Percentiles rank a stretch among this genome's conserved stretches.
Evolutionary conservation across 2,329 filamentous ascomycete species (phyloP).

Genomic region (Claviceps sp.): DNA sequence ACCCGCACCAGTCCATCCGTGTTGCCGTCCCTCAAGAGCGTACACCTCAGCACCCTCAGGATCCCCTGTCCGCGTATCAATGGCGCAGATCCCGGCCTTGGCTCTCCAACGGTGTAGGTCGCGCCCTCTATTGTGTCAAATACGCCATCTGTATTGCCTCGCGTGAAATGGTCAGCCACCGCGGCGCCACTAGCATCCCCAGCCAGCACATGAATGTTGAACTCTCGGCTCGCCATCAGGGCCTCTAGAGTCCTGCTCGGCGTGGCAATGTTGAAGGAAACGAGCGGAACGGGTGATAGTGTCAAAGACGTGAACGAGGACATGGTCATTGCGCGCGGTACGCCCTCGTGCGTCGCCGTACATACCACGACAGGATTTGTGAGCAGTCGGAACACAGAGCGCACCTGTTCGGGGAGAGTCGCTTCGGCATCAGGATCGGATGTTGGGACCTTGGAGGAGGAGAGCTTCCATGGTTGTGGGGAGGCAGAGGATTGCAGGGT

Average conservation of each 20-base stretch:
- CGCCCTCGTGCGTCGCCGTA: slow-evolving; percentile 27
- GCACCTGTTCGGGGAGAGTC: slow-evolving; percentile 33
- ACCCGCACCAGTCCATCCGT: slow-evolving; percentile 30
- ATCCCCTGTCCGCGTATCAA: slow-evolving; percentile 37
- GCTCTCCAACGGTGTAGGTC: slow-evolving; percentile 8
- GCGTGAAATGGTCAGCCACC: slow-evolving; percentile 38
- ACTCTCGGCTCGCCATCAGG: slow-evolving; percentile 27
- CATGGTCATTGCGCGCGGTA: slow-evolving; percentile 41
- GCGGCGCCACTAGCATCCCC: slow-evolving; percentile 32
- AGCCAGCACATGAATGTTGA: slow-evolving; percentile 42
- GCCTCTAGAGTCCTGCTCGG: slow-evolving; percentile 43
- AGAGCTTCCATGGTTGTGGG: slow-evolving; percentile 16
- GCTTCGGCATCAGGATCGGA: slow-evolving; percentile 19
- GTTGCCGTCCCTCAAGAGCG: slow-evolving; percentile 26
- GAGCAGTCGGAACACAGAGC: slow-evolving; percentile 39
- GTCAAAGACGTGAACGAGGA: slow-evolving; percentile 45
- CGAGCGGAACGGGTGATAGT: slow-evolving; percentile 34
- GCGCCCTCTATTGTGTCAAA: slow-evolving; percentile 16
- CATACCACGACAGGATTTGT: slow-evolving; percentile 43
- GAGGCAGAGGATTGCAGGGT: slow-evolving; percentile 9
- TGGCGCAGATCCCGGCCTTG: slow-evolving; percentile 18
- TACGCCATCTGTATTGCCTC: slow-evolving; percentile 30
- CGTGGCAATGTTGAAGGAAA: slow-evolving; percentile 44
- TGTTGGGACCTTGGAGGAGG: slow-evolving; percentile 19
- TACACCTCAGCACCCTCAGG: slow-evolving; percentile 33